phyloP scores from a whole-genome alignment of 2,329 filamentous ascomycete genomes.

The Fusarium anthophilum region DNA sequence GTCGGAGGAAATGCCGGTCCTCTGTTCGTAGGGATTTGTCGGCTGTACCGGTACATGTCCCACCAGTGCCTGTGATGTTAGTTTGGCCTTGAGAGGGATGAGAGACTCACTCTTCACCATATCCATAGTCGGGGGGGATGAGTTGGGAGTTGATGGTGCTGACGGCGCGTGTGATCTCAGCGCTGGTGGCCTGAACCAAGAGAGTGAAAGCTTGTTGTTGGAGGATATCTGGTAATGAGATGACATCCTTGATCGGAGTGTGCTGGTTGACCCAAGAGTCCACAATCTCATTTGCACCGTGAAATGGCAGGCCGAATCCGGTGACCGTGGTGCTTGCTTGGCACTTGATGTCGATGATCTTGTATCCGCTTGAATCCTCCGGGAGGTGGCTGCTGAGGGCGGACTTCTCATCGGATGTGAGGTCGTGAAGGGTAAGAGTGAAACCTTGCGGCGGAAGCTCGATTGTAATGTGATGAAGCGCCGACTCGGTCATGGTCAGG shows the following conservation, averaged over 20 bases:
- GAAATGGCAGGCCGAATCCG: background rate
- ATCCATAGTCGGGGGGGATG: background rate
- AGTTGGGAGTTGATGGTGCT: fast-evolving
- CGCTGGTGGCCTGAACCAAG: background rate
- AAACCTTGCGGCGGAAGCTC: background rate
- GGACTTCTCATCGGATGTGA: background rate
- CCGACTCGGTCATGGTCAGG: fast-evolving
- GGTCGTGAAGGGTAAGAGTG: fast-evolving
- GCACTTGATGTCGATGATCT: background rate
- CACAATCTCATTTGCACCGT: fast-evolving
- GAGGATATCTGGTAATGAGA: background rate
- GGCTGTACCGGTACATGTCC: background rate
- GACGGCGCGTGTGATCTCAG: fast-evolving
- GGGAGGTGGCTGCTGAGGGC: background rate
- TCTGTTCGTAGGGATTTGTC: background rate
- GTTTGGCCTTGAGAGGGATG: fast-evolving
- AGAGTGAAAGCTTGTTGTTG: background rate
- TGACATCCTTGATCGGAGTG: background rate
- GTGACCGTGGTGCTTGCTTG: background rate
- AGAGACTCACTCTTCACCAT: background rate
- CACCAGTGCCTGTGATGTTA: background rate
- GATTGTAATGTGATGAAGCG: background rate
- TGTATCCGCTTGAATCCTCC: fast-evolving
- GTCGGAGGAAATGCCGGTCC: fast-evolving
- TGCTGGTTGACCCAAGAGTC: background rate